Percentiles rank a stretch among this genome's conserved stretches.
These are phyloP conservation scores for Aureobasidium lini DNA, from an alignment of 2,329 filamentous ascomycete genomes.

Conservation along the genomic window DNA sequence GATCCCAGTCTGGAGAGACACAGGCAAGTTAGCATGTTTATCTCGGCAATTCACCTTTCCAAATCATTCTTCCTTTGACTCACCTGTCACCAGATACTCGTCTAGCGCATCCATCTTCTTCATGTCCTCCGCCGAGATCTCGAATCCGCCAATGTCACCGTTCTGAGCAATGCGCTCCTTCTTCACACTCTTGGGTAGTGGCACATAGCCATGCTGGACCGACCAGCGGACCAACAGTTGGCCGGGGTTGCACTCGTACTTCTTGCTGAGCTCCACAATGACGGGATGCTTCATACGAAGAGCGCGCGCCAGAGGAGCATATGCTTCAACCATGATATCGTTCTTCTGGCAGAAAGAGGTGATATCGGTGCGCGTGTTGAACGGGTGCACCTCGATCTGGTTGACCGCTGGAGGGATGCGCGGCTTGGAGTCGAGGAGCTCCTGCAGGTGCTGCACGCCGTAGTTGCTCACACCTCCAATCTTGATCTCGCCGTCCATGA, in stretches of 20 bases:
- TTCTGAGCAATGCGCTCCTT: conserved; percentile 59
- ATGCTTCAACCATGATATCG: conserved; percentile 67
- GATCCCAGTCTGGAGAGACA: conserved; percentile 27
- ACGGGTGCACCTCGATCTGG: conserved; percentile 76
- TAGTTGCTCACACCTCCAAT: conserved; percentile 73
- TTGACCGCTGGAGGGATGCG: conserved; percentile 62
- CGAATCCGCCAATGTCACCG: conserved; percentile 51
- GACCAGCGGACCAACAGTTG: conserved; percentile 75
- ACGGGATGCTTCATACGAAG: conserved; percentile 61
- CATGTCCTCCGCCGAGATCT: conserved; percentile 58
- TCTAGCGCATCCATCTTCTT: conserved; percentile 56
- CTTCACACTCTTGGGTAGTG: conserved; percentile 64
- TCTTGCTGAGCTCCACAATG: conserved; percentile 54
- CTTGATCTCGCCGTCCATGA: conserved; percentile 61
- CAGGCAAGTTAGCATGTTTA: background rate
- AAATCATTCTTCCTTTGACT: conserved; percentile 31
- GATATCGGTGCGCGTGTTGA: conserved; percentile 66
- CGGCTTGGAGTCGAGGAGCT: conserved; percentile 57
- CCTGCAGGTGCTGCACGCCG: conserved; percentile 62
- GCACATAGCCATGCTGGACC: conserved; percentile 65
- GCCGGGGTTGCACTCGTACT: conserved; percentile 62
- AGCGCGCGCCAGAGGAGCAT: conserved; percentile 67
- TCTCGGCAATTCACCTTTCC: background rate
- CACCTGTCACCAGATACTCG: conserved; percentile 64
- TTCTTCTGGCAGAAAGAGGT: conserved; percentile 58